phyloP scores from a whole-genome alignment of 2,329 filamentous ascomycete species.

The Biscogniauxia mediterranea region DNA sequence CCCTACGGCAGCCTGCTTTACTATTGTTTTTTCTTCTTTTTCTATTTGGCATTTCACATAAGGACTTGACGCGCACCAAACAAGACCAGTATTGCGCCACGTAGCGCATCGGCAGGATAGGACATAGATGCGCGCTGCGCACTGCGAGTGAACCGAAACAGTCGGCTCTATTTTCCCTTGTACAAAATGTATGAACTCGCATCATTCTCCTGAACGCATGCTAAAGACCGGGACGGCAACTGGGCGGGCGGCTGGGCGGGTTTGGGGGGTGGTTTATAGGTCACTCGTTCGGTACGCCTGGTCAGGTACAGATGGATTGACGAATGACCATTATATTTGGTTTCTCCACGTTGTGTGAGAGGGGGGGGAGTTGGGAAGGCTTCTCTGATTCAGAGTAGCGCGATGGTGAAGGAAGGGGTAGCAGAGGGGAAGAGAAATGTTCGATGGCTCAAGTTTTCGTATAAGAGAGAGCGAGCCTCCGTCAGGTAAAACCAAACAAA shows the following conservation, averaged over 20 bases:
- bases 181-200: constrained; percentile 29
- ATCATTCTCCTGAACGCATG: constrained; percentile 18
- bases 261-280: neutral
- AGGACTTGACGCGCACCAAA: constrained; percentile 16
- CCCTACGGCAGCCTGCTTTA: constrained; percentile 14
- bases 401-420: neutral
- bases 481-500: neutral
- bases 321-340: constrained; percentile 6
- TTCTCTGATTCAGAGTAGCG: neutral
- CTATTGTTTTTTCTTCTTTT: too few relatives aligned
- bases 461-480: neutral
- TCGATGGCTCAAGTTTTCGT: neutral
- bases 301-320: constrained; percentile 10
- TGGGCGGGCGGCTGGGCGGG: constrained; percentile 8
- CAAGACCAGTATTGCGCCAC: constrained; percentile 24
- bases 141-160: constrained; percentile 23
- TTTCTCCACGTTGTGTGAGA: constrained; percentile 7
- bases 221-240: constrained; percentile 19
- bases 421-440: neutral
- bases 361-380: neutral
- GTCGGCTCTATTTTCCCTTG: constrained; percentile 24
- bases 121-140: constrained; percentile 29
- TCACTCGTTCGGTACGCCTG: constrained; percentile 13
- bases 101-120: constrained; percentile 30
- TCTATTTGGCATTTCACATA: constrained; percentile 1